Conservation (phyloP, 179 eudicot genomes). For the Drosera spatulata region DNA sequence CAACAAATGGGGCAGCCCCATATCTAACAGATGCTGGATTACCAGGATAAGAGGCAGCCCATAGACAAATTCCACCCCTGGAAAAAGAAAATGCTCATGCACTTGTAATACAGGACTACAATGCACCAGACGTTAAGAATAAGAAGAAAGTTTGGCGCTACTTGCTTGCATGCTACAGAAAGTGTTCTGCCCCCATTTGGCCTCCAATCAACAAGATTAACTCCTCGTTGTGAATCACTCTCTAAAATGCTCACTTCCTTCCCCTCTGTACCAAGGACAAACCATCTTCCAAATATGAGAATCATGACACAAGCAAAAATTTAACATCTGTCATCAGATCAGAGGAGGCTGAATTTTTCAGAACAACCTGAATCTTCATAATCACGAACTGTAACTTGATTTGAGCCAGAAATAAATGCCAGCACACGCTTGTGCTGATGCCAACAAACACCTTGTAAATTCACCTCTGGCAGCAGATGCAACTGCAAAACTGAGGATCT, state of each 20-base stretch:
- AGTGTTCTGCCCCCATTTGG: constrained; percentile 94
- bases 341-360: neutral
- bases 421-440: constrained; percentile 78
- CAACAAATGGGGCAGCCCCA: constrained; percentile 60
- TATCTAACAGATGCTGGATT: constrained; percentile 83
- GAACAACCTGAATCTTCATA: constrained; percentile 69
- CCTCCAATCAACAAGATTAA: constrained; percentile 87
- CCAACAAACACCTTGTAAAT: constrained; percentile 82
- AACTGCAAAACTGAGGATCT: constrained; percentile 32
- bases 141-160: constrained; percentile 3
- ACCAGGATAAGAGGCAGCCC: constrained; percentile 95
- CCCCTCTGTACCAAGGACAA: constrained; percentile 31
- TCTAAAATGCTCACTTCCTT: constrained; percentile 69
- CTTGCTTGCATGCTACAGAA: constrained; percentile 95
- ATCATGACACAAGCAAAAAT: neutral
- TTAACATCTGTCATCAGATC: neutral
- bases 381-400: constrained; percentile 81
- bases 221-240: constrained; percentile 68
- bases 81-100: neutral
- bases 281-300: neutral
- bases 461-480: constrained; percentile 63
- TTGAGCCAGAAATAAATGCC: constrained; percentile 75
- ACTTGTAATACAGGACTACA: neutral
- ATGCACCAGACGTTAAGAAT: neutral
- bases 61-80: constrained; percentile 94